Evolutionary conservation across 208 protist species (phyloP), one percentile per base, ranked within the genome.

Genomic region (Wallacemonas sp.): DNA sequence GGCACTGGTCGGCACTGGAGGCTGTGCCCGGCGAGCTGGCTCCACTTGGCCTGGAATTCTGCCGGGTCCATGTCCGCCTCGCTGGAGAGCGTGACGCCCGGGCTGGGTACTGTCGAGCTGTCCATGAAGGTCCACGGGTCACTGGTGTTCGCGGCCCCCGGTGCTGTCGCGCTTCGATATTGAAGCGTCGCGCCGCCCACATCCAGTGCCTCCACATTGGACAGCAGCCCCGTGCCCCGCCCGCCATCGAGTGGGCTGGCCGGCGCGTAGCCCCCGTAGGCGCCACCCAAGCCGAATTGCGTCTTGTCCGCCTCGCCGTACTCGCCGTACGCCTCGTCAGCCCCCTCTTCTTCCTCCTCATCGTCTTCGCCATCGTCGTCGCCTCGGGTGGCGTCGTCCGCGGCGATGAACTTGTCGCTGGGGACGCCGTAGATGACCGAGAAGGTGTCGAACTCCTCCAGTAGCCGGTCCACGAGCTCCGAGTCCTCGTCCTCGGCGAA

Each of bases 401-500:
- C 29, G 43, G 12, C 36, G 6, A 39, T 62, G 54, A 87, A 87
- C 32, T 66, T 72, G 2, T 85, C 72, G 52, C 65, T 76, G 14
- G 88, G 74, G 26, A 86, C 38, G 36, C 78, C 72, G 77, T 91
- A 96, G 16, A 98, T 57, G 14, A 98, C 82, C 23, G 87, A 81
- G 29, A 97, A 68, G 17, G 87, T 89, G 70, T 97, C 89, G 62
- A 98, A 97, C 65, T 97, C 95, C 55, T 91, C 87, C 87, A 69
- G 72, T 9, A 98, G 78, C 41, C 87, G 78, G 68, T 97, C 92
- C 17, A 79, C 54, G n/a, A 86, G 24, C 32, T 80, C 76, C 8
- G 72, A 36, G 61, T 82, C 78, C 34, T 83, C 56, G 48, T 96
- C 90, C 57, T 94, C 87, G 16, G 72, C 72, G 65, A 95, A 94